phyloP scores from a whole-genome alignment of 75 land plant species.

The Pinus tabuliformis region DNA sequence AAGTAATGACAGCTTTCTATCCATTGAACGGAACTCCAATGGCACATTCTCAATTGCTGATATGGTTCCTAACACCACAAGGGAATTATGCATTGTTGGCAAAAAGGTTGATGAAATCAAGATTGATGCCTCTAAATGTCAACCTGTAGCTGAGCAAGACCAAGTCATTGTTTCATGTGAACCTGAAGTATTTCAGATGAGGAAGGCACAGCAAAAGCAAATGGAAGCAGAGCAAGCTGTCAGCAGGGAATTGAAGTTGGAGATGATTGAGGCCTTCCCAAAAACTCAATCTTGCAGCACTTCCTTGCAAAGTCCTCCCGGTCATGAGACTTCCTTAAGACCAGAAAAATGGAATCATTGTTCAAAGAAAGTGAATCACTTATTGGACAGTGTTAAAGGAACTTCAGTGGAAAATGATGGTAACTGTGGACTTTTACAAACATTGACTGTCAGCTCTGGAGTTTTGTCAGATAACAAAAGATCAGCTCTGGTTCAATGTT shows the following conservation, averaged over 20 bases:
- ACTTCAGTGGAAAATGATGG: background rate
- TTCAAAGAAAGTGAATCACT: background rate
- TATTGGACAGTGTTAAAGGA: background rate
- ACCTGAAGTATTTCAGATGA: background rate
- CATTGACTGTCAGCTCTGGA: background rate
- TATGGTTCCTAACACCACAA: background rate
- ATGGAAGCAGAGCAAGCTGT: background rate
- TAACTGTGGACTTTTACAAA: background rate
- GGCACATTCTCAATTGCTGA: background rate
- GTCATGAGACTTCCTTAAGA: no score
- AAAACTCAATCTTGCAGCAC: background rate
- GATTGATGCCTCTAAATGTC: background rate
- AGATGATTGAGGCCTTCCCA: background rate
- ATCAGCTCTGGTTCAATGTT: background rate
- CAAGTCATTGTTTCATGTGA: constrained; percentile 1
- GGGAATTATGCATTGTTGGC: background rate
- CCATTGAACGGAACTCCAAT: background rate
- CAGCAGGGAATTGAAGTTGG: background rate
- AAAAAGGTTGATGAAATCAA: background rate
- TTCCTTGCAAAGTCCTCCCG: no score
- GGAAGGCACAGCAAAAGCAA: background rate
- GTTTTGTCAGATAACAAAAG: background rate
- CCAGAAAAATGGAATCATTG: background rate
- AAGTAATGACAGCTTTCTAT: background rate
- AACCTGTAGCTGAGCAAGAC: background rate